Percentiles rank a stretch among this genome's conserved stretches.
phyloP scores from a whole-genome alignment of 257 asterid genomes.

The Salvia miltiorrhiza region DNA sequence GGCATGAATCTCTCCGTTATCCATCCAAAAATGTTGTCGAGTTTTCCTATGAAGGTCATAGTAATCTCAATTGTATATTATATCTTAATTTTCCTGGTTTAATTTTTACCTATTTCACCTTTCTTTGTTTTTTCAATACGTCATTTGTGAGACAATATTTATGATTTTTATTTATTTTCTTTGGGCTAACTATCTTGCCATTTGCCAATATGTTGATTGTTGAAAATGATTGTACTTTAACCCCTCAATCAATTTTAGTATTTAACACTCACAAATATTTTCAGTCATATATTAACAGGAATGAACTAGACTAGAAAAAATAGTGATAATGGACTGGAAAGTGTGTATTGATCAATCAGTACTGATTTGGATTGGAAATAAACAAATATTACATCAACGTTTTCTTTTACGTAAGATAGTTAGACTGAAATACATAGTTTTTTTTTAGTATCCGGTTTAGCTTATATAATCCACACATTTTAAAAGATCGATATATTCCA shows the following conservation, averaged over 20 bases:
- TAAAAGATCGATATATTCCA: background rate
- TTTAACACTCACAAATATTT: too few species aligned
- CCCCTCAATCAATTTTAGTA: too few species aligned
- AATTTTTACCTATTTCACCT: background rate
- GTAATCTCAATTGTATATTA: conserved; percentile 10
- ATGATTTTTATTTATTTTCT: too few species aligned
- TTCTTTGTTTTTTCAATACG: background rate
- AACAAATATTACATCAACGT: background rate
- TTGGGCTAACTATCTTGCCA: too few species aligned
- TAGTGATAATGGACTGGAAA: background rate
- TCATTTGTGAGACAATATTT: too few species aligned
- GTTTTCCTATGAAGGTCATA: background rate
- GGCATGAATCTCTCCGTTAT: conserved; percentile 9
- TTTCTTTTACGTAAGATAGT: background rate
- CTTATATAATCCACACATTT: background rate
- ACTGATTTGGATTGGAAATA: background rate
- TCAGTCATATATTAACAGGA: too few species aligned
- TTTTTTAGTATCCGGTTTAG: background rate
- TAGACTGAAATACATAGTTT: background rate
- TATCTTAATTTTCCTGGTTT: background rate
- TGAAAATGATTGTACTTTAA: too few species aligned
- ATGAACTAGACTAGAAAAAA: too few species aligned
- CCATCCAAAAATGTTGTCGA: conserved; percentile 1
- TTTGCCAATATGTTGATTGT: too few species aligned
- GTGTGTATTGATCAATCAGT: too few species aligned